These are phyloP conservation scores for Vitis hybrid DNA, from an alignment of 177 flowering plant genomes.

Conservation along the genomic window DNA sequence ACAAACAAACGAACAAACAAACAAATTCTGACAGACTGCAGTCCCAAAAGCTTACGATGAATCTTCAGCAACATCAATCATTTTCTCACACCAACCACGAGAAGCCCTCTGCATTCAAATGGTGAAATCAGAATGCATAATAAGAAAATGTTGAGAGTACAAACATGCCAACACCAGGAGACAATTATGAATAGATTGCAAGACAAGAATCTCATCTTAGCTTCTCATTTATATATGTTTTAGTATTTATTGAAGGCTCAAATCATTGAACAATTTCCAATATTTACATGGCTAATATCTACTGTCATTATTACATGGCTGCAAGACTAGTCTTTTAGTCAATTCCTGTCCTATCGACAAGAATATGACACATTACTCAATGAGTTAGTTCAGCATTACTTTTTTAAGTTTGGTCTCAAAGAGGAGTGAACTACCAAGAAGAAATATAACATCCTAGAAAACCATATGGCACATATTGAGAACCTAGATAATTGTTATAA, in stretches of 20 bases:
- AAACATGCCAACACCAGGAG: neutral
- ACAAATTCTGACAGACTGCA: slow-evolving; percentile 2
- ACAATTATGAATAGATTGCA: neutral
- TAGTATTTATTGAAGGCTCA: too few species aligned
- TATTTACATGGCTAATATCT: too few species aligned
- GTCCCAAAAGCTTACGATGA: slow-evolving; percentile 59
- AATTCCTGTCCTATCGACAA: too few species aligned
- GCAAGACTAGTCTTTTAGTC: too few species aligned
- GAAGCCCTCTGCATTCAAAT: slow-evolving; percentile 61
- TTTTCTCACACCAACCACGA: slow-evolving; percentile 97
- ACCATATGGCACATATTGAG: too few species aligned
- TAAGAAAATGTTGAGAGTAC: neutral
- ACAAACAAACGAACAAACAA: neutral
- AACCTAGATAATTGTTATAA: too few species aligned
- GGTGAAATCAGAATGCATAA: slow-evolving; percentile 5
- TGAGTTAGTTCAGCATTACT: neutral
- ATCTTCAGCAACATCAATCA: slow-evolving; percentile 85
- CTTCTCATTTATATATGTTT: too few species aligned
- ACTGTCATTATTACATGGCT: too few species aligned
- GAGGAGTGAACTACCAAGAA: neutral
- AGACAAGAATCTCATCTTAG: too few species aligned
- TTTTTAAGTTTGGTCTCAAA: neutral
- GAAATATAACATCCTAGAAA: neutral
- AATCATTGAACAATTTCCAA: too few species aligned
- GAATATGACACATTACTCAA: neutral